Evolutionary conservation across 805 yeast species (phyloP), one percentile per base, ranked within the genome.

Genomic region (Tetrapisispora arboricola): DNA sequence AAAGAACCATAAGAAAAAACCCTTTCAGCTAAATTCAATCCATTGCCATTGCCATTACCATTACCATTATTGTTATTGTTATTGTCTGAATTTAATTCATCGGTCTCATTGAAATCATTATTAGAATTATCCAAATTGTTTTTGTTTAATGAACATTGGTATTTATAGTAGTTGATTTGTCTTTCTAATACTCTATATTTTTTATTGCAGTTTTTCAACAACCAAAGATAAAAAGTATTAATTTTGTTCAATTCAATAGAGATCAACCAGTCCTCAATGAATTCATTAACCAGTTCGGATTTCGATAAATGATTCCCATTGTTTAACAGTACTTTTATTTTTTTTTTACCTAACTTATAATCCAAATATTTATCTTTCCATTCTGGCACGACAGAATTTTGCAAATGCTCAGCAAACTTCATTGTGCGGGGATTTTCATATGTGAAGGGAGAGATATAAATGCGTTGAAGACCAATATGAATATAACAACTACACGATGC

Each of bases 361-460:
- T 84, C 82, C 26, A 88, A 68, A 55, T 88, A 88, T 53, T 79
- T 78, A 40, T 76, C 80, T 53, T 76, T 78, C 96, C 96, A 88
- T 53, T 83, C 94, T 4, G 96, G 95, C 42, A 83, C 82, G 12
- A 71, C 67, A n/a, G 78, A 76, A 25, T 76, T 80, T 32, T 65
- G 68, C 32, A 78, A 62, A 38, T 78, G 73, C 44, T 75, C 82
- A n/a, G 75, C 81, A 54, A 78, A 78, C 60, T 78, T 78, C 84
- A 78, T 78, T 15, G 6, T n/a, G n/a, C n/a, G n/a, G n/a, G n/a
- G n/a, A n/a, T n/a, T n/a, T n/a, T n/a, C n/a, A n/a, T n/a, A n/a
- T n/a, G 29, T 27, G 25, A 22, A 8, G 10, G 25, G 10, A 22
- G 25, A 7, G 25, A 22, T 22, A 22, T 22, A 22, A 22, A 22